Evolutionary conservation across 257 asterid species (phyloP).

Genomic region (Scutellaria baicalensis): DNA sequence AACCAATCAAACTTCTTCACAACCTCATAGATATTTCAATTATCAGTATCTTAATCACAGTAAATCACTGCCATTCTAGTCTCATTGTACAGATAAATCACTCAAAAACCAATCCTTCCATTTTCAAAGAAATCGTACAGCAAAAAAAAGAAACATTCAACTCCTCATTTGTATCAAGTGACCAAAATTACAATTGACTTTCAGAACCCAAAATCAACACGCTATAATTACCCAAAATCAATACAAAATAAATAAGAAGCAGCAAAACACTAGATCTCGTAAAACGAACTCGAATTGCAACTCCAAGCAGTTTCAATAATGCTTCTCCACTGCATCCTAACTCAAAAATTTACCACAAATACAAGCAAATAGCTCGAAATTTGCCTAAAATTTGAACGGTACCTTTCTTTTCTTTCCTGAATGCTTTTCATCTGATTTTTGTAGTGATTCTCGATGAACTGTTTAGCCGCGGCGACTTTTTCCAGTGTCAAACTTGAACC

Average conservation of each 20-base stretch:
- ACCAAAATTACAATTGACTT: not conserved
- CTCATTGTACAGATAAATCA: not conserved
- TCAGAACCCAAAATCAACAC: slow-evolving; percentile 11
- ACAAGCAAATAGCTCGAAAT: slow-evolving; percentile 6
- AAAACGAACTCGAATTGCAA: slow-evolving; percentile 2
- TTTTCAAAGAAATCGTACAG: not conserved
- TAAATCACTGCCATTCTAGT: not conserved
- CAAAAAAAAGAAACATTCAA: not conserved
- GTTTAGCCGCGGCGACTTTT: slow-evolving; percentile 91
- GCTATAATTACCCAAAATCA: not conserved
- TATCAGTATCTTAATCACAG: not conserved
- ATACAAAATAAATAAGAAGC: not conserved
- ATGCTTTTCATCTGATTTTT: slow-evolving; percentile 82
- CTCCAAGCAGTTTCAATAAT: not conserved
- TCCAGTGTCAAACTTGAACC: slow-evolving; percentile 88
- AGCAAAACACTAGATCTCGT: slow-evolving; percentile 28
- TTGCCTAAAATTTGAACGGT: not conserved
- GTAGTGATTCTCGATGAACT: slow-evolving; percentile 91
- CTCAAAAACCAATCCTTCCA: not conserved
- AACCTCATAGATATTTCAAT: not conserved
- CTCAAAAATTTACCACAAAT: not conserved
- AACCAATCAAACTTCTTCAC: not conserved
- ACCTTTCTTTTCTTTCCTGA: slow-evolving; percentile 84
- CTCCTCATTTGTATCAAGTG: not conserved
- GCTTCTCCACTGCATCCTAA: slow-evolving; percentile 3